Percentiles rank a stretch among this genome's conserved stretches.
Evolutionary conservation across 441 rosid genomes (phyloP).

Genomic region (Aquilaria agallochum): DNA sequence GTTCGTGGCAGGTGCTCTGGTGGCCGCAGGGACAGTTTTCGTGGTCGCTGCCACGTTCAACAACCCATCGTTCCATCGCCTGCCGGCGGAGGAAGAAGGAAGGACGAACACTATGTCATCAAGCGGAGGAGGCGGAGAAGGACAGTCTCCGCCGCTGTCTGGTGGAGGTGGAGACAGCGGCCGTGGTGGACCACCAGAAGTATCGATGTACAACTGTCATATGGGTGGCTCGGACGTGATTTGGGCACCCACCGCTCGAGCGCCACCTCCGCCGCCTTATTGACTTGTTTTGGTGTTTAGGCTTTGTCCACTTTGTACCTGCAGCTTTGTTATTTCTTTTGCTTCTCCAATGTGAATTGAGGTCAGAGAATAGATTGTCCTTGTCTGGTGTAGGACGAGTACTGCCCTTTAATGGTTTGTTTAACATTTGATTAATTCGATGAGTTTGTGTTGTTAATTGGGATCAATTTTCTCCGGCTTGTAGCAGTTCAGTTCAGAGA

Average conservation of each 20-base stretch:
- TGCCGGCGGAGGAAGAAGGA: constrained; percentile 45
- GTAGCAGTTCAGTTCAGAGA: no score
- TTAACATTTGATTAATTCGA: neutral
- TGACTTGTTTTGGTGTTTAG: constrained; percentile 9
- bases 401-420: neutral
- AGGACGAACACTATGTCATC: constrained; percentile 32
- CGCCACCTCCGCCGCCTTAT: constrained; percentile 53
- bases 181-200: constrained; percentile 34
- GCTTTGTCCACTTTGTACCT: neutral
- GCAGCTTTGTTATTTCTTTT: neutral
- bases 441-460: neutral
- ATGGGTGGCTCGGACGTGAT: constrained; percentile 56
- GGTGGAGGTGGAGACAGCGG: constrained; percentile 48
- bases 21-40: constrained; percentile 67
- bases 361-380: constrained; percentile 3
- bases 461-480: no score
- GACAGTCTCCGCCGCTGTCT: constrained; percentile 61
- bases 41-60: constrained; percentile 67
- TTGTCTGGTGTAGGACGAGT: neutral
- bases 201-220: constrained; percentile 61
- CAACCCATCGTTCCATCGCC: constrained; percentile 55
- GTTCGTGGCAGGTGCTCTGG: constrained; percentile 56
- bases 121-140: constrained; percentile 43
- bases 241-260: constrained; percentile 78
- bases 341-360: neutral